A percentile compares a stretch with the other conserved stretches of the same genome.
These are phyloP conservation scores for Scutellaria minor DNA, from an alignment of 257 asterid species.

Conservation along the genomic window DNA sequence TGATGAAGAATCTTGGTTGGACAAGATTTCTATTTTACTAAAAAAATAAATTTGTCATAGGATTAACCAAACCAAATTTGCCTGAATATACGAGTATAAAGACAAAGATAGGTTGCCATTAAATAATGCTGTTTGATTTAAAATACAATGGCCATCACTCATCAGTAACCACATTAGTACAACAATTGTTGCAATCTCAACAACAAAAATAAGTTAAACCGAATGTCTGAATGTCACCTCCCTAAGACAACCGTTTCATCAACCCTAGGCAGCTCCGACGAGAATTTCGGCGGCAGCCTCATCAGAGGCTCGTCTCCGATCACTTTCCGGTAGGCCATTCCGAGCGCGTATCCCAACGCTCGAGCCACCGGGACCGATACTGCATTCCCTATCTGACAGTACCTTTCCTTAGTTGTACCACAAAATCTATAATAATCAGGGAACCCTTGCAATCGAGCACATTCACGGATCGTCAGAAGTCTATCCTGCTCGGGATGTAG, in stretches of 20 bases:
- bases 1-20: too few relatives aligned
- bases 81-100: too few relatives aligned
- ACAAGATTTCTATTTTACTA: too few relatives aligned
- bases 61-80: too few relatives aligned
- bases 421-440: conserved; percentile 80
- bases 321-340: conserved; percentile 65
- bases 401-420: conserved; percentile 68
- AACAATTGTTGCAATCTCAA: neutral
- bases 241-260: conserved; percentile 42
- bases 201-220: conserved; percentile 11
- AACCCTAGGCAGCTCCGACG: conserved; percentile 39
- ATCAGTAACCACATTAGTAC: neutral
- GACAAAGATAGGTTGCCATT: too few relatives aligned
- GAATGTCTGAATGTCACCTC: conserved; percentile 13
- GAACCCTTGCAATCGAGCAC: conserved; percentile 88
- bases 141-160: conserved; percentile 6
- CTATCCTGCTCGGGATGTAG: conserved; percentile 93
- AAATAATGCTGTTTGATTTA: too few relatives aligned
- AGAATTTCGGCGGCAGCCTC: conserved; percentile 63
- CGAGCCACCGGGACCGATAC: conserved; percentile 79
- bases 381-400: conserved; percentile 83
- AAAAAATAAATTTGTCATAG: too few relatives aligned
- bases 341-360: conserved; percentile 78
- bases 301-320: conserved; percentile 62
- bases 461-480: conserved; percentile 73